Conservation (phyloP, 2,329 filamentous ascomycete species). For the Beauveria brongniartii region DNA sequence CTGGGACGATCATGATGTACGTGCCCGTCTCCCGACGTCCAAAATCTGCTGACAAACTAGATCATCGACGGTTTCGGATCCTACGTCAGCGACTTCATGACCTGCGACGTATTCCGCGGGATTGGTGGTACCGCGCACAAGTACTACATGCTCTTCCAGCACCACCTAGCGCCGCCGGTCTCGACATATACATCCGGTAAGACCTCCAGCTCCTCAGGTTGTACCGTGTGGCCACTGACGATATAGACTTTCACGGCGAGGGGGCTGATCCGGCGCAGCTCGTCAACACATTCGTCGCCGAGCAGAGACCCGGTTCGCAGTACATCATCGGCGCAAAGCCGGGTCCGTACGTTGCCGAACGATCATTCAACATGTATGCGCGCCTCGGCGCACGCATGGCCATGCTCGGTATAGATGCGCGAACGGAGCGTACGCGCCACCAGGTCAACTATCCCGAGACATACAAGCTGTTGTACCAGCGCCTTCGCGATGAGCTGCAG, state of each 20-base stretch:
- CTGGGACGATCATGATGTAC: conserved; percentile 89
- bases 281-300: conserved; percentile 63
- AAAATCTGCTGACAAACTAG: conserved; percentile 32
- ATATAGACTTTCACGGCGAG: conserved; percentile 27
- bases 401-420: conserved; percentile 82
- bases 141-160: conserved; percentile 97
- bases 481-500: conserved; percentile 64
- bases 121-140: conserved; percentile 91
- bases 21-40: conserved; percentile 21
- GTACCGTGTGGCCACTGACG: conserved; percentile 19
- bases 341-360: conserved; percentile 83
- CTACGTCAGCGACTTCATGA: conserved; percentile 91
- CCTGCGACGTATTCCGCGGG: conserved; percentile 81
- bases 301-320: conserved; percentile 49
- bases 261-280: conserved; percentile 64
- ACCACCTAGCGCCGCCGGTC: conserved; percentile 76
- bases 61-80: conserved; percentile 91
- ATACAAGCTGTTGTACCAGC: conserved; percentile 74
- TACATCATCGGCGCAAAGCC: conserved; percentile 73
- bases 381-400: conserved; percentile 74
- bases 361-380: conserved; percentile 80
- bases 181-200: conserved; percentile 77
- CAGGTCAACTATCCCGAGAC: conserved; percentile 93
- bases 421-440: conserved; percentile 87
- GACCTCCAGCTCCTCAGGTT: neutral